A percentile compares a stretch with the other conserved stretches of the same genome.
Conservation (phyloP, 192 early-diverging fungal species). For the Coemansia sp. region DNA sequence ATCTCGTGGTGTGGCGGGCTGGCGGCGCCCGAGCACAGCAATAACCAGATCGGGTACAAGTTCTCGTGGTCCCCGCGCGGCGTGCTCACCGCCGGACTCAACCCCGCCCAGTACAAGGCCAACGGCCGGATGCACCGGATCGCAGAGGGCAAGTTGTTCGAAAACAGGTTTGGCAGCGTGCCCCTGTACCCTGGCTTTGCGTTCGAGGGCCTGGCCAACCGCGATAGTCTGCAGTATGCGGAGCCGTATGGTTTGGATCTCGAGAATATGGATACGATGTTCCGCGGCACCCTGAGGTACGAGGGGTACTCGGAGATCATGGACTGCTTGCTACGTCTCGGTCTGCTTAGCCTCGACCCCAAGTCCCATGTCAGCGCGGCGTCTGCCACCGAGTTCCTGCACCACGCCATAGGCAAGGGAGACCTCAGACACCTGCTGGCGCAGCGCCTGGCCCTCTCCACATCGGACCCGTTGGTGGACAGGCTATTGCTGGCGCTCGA, state of each 20-base stretch:
- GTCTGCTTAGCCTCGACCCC: constrained; percentile 67
- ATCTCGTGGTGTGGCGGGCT: constrained; percentile 97
- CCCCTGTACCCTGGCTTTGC: constrained; percentile 84
- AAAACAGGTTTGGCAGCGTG: constrained; percentile 69
- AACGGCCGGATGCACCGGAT: constrained; percentile 70
- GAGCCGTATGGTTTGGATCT: constrained; percentile 82
- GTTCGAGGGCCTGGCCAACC: constrained; percentile 93
- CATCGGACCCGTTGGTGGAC: constrained; percentile 50
- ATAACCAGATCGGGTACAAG: constrained; percentile 92
- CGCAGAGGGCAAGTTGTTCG: constrained; percentile 67
- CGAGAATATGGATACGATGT: constrained; percentile 81
- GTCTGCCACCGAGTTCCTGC: constrained; percentile 33
- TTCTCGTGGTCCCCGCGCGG: constrained; percentile 95
- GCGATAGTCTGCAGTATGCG: constrained; percentile 88
- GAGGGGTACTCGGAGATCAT: constrained; percentile 90
- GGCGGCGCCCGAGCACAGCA: constrained; percentile 87
- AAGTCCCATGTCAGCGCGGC: constrained; percentile 18
- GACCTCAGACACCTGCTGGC: constrained; percentile 7
- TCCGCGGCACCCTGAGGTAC: constrained; percentile 93
- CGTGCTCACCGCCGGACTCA: constrained; percentile 86
- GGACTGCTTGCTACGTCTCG: constrained; percentile 73
- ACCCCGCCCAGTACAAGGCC: constrained; percentile 79
- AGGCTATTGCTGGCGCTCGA: constrained; percentile 62
- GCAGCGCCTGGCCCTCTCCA: neutral
- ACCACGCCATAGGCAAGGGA: constrained; percentile 8